Evolutionary conservation across 225 moss, liverwort and hornwort genomes (phyloP), one percentile per base, ranked within the genome.

Genomic region (Marchantia polymorpha): DNA sequence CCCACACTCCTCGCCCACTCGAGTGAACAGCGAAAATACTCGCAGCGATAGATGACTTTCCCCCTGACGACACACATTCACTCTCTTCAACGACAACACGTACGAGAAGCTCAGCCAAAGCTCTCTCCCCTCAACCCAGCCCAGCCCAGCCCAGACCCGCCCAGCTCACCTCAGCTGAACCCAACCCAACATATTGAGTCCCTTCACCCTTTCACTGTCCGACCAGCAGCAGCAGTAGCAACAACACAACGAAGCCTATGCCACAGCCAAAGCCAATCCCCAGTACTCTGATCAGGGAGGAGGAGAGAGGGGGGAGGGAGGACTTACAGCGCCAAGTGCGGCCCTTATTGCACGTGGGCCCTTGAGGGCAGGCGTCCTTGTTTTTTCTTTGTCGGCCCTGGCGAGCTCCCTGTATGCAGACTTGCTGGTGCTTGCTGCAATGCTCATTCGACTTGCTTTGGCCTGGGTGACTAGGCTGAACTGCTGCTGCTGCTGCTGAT

Each of bases 381-480:
- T 48, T 4, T 7, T 72, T 19, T 72, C 50, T 50, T 72, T 72
- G 71, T 72, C 71, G 71, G 71, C 71, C 65, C 23, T 23, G 10
- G n/a, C n/a, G n/a, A n/a, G n/a, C n/a, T n/a, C n/a, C n/a, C n/a
- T n/a, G 19, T n/a, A 61, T 61, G 61, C 17, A 61, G 14, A 61
- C 6, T 61, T 61, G 61, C 17, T n/a, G n/a, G n/a, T n/a, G n/a
- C n/a, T n/a, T n/a, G n/a, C n/a, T n/a, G n/a, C n/a, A n/a, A n/a
- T n/a, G n/a, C n/a, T n/a, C n/a, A n/a, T n/a, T n/a, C n/a, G n/a
- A n/a, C n/a, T n/a, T n/a, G n/a, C n/a, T n/a, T n/a, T n/a, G n/a
- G n/a, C n/a, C n/a, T n/a, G n/a, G n/a, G n/a, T n/a, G n/a, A n/a
- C n/a, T n/a, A n/a, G n/a, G n/a, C n/a, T n/a, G n/a, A n/a, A n/a